Evolutionary conservation across 768 basidiomycete species (phyloP), one percentile per base, ranked within the genome.

Genomic region (Calvatia gigantea): DNA sequence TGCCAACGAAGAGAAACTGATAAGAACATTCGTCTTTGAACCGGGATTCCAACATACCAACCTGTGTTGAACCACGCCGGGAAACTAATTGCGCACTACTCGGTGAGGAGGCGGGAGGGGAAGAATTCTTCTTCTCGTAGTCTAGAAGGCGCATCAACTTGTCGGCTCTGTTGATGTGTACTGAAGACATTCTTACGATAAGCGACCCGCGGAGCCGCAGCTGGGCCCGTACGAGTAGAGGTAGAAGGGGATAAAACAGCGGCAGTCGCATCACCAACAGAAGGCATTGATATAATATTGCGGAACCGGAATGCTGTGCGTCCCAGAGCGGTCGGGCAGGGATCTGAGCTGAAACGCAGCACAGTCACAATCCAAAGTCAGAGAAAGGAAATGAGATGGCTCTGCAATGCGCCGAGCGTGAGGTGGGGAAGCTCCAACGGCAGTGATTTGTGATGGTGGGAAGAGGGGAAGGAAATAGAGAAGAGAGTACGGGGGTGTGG

Each of bases 371-470:
- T 12, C 21, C 12, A 49, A 25, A 17, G 25, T 21, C 11, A 33
- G 29, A 17, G 32, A n/a, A 37, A 23, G 48, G 48, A 17, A n/a
- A 33, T 14, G 19, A 49, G 19, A 33, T n/a, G 23, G 19, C 32
- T 49, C 28, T 25, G 48, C 37, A 49, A 32, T 4, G 17, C 48
- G 23, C 17, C 17, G 21, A 11, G 17, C 32, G 35, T 23, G n/a
- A 14, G 28, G 27, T 29, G 25, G 21, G 8, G 17, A 23, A n/a
- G 17, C 11, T 31, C 6, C 41, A 12, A 25, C 9, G 37, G 7
- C 4, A 12, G 4, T 15, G n/a, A 17, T 31, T 54, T 35, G 56
- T 60, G 35, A 44, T 46, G 29, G 60, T 43, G 14, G 29, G 25
- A 31, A 32, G 57, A 11, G 32, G 43, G 35, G 57, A 52, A 23